Conservation (phyloP, 176 grass and related monocot species). For the Saccharum spontaneum region DNA sequence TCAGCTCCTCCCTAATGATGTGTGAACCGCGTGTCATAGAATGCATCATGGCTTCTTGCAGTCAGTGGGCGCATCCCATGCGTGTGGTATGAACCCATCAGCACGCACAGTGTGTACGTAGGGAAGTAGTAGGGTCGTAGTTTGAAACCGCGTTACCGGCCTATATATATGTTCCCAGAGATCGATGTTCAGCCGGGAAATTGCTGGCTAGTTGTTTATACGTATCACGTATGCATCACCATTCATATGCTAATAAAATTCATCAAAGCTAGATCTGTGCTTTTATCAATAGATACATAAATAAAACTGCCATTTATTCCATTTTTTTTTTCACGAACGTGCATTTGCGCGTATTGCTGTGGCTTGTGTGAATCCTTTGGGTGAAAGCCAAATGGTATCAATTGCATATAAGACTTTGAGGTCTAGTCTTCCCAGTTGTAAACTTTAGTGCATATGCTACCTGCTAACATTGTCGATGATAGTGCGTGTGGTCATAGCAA, state of each 20-base stretch:
- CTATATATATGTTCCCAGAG: background rate
- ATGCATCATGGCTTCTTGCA: slow-evolving; percentile 7
- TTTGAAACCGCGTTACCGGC: slow-evolving; percentile 34
- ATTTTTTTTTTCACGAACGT: no score
- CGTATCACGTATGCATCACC: background rate
- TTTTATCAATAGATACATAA: background rate
- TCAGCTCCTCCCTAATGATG: background rate
- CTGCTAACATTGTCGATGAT: slow-evolving; percentile 19
- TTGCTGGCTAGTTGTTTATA: background rate
- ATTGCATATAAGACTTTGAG: slow-evolving; percentile 27
- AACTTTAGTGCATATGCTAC: slow-evolving; percentile 42
- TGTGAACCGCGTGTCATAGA: slow-evolving; percentile 1
- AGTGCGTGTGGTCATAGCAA: slow-evolving; percentile 21
- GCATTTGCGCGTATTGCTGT: background rate
- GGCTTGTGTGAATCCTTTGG: background rate
- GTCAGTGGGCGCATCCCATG: background rate
- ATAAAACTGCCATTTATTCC: background rate
- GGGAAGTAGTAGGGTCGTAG: background rate
- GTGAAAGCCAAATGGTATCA: slow-evolving; percentile 35
- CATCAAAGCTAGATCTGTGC: background rate
- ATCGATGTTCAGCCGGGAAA: background rate
- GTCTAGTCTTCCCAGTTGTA: slow-evolving; percentile 3
- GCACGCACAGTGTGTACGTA: slow-evolving; percentile 27
- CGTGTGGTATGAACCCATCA: slow-evolving; percentile 30
- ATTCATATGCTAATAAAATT: background rate